These are phyloP conservation scores for Berberis thunbergii DNA, from an alignment of 164 flowering plant species.

Conservation along the genomic window DNA sequence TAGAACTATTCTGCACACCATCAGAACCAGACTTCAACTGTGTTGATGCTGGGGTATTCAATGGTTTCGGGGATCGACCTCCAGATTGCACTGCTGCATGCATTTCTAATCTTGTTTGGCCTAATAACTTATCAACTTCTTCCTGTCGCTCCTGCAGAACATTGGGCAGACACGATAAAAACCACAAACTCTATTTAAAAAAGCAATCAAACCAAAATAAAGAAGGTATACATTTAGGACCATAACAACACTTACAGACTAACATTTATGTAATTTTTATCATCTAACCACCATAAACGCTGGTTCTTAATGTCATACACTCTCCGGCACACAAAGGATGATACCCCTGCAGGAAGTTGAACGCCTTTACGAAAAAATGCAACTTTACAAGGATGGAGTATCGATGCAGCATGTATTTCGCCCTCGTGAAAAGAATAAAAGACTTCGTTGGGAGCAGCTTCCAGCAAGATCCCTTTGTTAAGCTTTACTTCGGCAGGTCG, in stretches of 20 bases:
- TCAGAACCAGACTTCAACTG: constrained; percentile 71
- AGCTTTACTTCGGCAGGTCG: constrained; percentile 84
- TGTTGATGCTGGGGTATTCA: constrained; percentile 51
- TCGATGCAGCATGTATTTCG: constrained; percentile 82
- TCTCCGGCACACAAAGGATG: constrained; percentile 84
- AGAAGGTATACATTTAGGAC: neutral
- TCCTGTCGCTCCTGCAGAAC: constrained; percentile 67
- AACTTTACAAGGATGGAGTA: constrained; percentile 98
- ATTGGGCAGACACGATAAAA: neutral
- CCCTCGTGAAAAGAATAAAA: constrained; percentile 91
- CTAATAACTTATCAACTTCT: constrained; percentile 70
- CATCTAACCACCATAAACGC: constrained; percentile 95
- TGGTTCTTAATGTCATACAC: constrained; percentile 74
- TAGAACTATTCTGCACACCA: constrained; percentile 44
- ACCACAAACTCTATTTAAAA: neutral
- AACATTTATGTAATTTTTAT: constrained; percentile 77
- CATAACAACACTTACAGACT: constrained; percentile 15
- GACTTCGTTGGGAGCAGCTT: constrained; percentile 86
- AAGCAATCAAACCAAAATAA: neutral
- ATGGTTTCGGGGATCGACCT: constrained; percentile 84
- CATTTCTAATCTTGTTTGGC: constrained; percentile 73
- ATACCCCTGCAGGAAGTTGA: constrained; percentile 79
- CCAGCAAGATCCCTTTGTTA: constrained; percentile 61
- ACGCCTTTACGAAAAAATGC: constrained; percentile 89
- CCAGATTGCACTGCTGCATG: constrained; percentile 66